These are phyloP conservation scores for Rhodamnia rubescens DNA, from an alignment of 345 rosid genomes.

Conservation along the genomic window DNA sequence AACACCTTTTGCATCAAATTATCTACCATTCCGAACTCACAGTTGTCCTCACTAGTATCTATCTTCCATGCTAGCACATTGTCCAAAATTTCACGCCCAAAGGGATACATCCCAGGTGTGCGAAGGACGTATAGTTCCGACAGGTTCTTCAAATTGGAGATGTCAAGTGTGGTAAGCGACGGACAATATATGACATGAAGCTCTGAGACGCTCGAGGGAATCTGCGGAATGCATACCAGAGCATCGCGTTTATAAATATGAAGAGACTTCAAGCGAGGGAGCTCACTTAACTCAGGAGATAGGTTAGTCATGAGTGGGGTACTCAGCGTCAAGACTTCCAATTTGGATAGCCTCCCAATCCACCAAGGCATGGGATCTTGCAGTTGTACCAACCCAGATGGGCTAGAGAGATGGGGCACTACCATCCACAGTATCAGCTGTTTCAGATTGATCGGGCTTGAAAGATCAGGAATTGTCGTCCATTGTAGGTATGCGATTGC, in stretches of 20 bases:
- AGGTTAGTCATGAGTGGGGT: not conserved
- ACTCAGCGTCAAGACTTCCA: not conserved
- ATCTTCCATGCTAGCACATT: no score
- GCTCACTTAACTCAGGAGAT: not conserved
- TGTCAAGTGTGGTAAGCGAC: not conserved
- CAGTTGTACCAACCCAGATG: not conserved
- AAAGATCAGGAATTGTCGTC: not conserved
- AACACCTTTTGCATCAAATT: no score
- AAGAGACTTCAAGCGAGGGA: not conserved
- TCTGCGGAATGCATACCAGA: not conserved
- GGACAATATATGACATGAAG: not conserved
- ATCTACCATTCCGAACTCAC: no score
- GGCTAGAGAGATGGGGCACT: no score
- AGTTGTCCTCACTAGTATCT: no score
- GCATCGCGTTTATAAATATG: not conserved
- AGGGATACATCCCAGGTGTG: fast-evolving
- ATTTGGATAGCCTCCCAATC: not conserved
- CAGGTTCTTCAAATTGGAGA: not conserved
- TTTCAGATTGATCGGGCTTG: not conserved
- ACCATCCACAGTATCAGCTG: fast-evolving
- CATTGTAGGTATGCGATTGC: no score
- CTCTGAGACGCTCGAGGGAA: not conserved
- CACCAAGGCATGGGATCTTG: not conserved
- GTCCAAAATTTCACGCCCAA: no score
- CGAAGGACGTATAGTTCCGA: not conserved